phyloP scores from a whole-genome alignment of 1,139 yeast species.

The Candida tropicalis region DNA sequence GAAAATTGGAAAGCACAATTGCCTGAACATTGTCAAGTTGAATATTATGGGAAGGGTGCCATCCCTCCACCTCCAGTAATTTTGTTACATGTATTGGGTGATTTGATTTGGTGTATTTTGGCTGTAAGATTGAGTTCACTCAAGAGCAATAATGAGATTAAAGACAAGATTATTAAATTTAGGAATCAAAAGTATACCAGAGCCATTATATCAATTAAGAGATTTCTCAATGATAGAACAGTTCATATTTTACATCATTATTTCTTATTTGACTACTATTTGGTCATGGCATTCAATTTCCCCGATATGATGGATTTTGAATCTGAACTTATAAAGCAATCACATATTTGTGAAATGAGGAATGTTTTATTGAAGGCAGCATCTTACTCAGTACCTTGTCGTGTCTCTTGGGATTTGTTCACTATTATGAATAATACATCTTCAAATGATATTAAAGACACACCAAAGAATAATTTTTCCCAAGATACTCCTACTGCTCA shows the following conservation, averaged over 20 bases:
- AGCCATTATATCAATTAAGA: conserved; percentile 18
- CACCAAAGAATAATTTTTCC: conserved; percentile 6
- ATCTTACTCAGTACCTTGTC: conserved; percentile 19
- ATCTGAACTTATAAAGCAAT: conserved; percentile 12
- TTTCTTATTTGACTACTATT: conserved; percentile 23
- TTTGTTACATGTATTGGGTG: conserved; percentile 19
- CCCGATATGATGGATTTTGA: conserved; percentile 24
- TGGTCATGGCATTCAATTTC: conserved; percentile 22
- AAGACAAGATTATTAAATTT: conserved; percentile 17
- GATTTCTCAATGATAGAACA: conserved; percentile 16
- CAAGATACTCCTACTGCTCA: conserved; percentile 15
- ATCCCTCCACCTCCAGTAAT: conserved; percentile 20
- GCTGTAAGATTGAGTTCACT: conserved; percentile 22
- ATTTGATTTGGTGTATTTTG: conserved; percentile 24
- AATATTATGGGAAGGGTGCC: conserved; percentile 8
- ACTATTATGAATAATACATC: conserved; percentile 18
- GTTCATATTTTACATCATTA: conserved; percentile 17
- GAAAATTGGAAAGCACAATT: conserved; percentile 18
- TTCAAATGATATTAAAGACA: conserved; percentile 1
- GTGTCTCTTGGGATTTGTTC: conserved; percentile 21
- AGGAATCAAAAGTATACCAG: conserved; percentile 22
- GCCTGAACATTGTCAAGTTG: conserved; percentile 21
- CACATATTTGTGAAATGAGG: conserved; percentile 17
- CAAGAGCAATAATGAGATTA: conserved; percentile 13
- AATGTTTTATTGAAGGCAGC: conserved; percentile 17